Percentiles rank a stretch among this genome's conserved stretches.
These are phyloP conservation scores for Parathielavia appendiculata DNA, from an alignment of 495 filamentous ascomycete species.

Conservation along the genomic window DNA sequence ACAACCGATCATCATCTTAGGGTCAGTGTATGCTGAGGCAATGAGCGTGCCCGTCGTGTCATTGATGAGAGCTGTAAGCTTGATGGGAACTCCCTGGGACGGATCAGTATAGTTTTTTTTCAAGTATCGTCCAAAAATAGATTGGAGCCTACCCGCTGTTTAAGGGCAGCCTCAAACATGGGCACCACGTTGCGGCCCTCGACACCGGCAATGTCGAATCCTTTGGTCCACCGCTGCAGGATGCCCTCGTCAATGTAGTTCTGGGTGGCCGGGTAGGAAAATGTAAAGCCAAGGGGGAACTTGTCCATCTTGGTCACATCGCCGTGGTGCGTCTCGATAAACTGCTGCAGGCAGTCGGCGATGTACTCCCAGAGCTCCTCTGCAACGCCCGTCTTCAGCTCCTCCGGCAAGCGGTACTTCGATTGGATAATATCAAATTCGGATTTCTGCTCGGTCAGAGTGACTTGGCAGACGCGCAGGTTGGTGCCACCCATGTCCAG, in stretches of 20 bases:
- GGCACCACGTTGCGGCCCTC: constrained; percentile 94
- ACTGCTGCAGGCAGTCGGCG: constrained; percentile 93
- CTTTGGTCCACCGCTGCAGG: constrained; percentile 97
- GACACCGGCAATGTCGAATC: constrained; percentile 94
- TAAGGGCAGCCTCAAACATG: constrained; percentile 78
- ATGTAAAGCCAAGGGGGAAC: constrained; percentile 91
- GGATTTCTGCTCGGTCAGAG: constrained; percentile 80
- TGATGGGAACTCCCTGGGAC: constrained; percentile 77
- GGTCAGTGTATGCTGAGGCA: constrained; percentile 90
- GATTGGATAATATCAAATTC: constrained; percentile 99
- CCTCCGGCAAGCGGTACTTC: constrained; percentile 95
- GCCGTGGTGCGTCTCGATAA: constrained; percentile 85
- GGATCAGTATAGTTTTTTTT: constrained; percentile 2
- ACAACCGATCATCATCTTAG: constrained; percentile 87
- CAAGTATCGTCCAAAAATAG: background rate
- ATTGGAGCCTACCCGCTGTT: constrained; percentile 57
- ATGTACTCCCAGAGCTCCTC: constrained; percentile 98
- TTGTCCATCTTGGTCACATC: constrained; percentile 56
- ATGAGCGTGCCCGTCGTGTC: constrained; percentile 99
- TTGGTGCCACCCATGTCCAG: constrained; percentile 99
- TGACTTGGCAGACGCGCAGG: constrained; percentile 94
- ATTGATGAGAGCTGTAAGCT: constrained; percentile 89
- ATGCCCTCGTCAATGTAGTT: constrained; percentile 95
- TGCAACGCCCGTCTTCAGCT: constrained; percentile 81
- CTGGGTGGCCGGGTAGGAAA: constrained; percentile 95